Evolutionary conservation across 163 green algal species (phyloP), one percentile per base, ranked within the genome.

Genomic region (Chlorella variabilis): DNA sequence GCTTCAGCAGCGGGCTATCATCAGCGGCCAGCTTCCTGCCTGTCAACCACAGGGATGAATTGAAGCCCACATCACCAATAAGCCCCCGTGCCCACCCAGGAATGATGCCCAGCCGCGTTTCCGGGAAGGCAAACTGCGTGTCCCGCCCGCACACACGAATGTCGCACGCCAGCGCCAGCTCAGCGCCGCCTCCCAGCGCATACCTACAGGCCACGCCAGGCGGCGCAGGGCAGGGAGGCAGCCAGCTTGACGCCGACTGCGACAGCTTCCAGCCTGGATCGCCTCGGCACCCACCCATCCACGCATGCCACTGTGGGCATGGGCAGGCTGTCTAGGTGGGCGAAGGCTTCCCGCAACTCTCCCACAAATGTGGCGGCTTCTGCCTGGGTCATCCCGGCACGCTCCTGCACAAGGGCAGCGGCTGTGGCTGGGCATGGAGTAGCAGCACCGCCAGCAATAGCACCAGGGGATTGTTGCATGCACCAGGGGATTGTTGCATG

Each of bases 141-240:
- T 56, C 49, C 6, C 45, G 54, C 23, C 85, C 73, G 61, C 84
- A 89, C 4, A 96, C 86, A 1, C 95, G 87, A 2, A 98, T 81
- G 84, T 98, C 95, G 73, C 91, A 95, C 3, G 94, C 88, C 23
- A 98, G 89, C 8, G 95, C 94, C 81, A 98, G 89, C 91, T 98
- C 95, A 45, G 94, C 90, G 3, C 95, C 95, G 6, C 94, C 94
- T 7, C 95, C 95, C 36, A 98, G 85, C 0, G 95, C 95, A 67
- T 85, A 83, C n/a, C 80, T 83, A 61, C 61, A 62, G 23, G 1
- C n/a, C 33, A 62, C 11, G 5, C n/a, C 33, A 78, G 13, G n/a
- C 6, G 33, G 41, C 23, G 33, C 11, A 42, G 23, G 23, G 25
- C 39, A 75, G 9, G 20, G 8, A 75, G 25, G 21, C 25, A 18